These are phyloP conservation scores for Penicillium expansum DNA, from an alignment of 2,329 filamentous ascomycete species.

Conservation along the genomic window DNA sequence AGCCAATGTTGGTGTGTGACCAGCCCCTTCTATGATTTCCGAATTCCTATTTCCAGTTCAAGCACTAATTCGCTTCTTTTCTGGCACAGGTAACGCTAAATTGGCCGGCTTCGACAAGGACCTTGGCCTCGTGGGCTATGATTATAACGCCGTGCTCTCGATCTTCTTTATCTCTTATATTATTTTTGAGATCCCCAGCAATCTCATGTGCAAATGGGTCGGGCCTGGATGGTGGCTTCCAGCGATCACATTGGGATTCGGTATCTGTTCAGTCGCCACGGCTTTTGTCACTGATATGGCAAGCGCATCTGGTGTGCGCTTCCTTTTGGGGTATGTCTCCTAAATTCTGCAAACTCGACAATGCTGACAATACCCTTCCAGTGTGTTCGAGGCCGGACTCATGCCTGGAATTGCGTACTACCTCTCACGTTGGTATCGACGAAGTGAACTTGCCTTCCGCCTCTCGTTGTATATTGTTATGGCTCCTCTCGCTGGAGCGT, in stretches of 20 bases:
- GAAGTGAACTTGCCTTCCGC: slow-evolving; percentile 65
- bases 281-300: slow-evolving; percentile 61
- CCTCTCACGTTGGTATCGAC: slow-evolving; percentile 68
- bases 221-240: slow-evolving; percentile 73
- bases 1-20: slow-evolving; percentile 63
- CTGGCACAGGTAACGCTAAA: slow-evolving; percentile 60
- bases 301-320: slow-evolving; percentile 59
- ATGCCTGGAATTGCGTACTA: slow-evolving; percentile 73
- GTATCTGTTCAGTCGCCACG: slow-evolving; percentile 61
- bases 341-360: not conserved
- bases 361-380: not conserved
- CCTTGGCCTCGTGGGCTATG: slow-evolving; percentile 58
- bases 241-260: slow-evolving; percentile 60
- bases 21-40: not conserved
- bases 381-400: slow-evolving; percentile 69
- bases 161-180: slow-evolving; percentile 73
- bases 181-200: slow-evolving; percentile 67
- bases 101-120: slow-evolving; percentile 65
- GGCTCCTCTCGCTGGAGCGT: slow-evolving; percentile 67
- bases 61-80: not conserved
- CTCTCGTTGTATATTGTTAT: slow-evolving; percentile 68
- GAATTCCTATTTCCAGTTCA: not conserved
- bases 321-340: slow-evolving; percentile 53
- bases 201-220: slow-evolving; percentile 62
- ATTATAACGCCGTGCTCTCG: slow-evolving; percentile 68